A percentile compares a stretch with the other conserved stretches of the same genome.
phyloP scores from a whole-genome alignment of 345 rosid species.

The Anastatica hierochuntica region DNA sequence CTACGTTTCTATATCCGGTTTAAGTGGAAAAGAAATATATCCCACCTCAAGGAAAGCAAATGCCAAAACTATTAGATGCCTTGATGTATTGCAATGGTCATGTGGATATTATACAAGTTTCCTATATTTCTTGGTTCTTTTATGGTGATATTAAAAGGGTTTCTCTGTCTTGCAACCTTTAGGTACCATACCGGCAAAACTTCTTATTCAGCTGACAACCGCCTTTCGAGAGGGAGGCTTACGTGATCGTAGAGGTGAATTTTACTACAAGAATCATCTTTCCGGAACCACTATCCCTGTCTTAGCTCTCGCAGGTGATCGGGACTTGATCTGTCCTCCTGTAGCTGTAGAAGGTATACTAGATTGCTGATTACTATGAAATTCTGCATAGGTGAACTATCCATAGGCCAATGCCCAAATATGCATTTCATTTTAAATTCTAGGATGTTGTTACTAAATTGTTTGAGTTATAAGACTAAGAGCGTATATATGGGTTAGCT shows the following conservation, averaged over 20 bases:
- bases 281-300: conserved; percentile 50
- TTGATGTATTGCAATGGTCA: neutral
- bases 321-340: conserved; percentile 88
- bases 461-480: too few species aligned
- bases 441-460: too few species aligned
- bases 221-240: conserved; percentile 84
- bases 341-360: conserved; percentile 83
- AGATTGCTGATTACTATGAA: too few species aligned
- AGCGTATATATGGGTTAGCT: too few species aligned
- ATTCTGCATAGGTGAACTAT: conserved; percentile 6
- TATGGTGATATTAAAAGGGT: neutral
- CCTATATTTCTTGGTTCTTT: neutral
- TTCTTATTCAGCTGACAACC: conserved; percentile 81
- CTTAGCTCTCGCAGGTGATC: conserved; percentile 87
- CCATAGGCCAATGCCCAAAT: too few species aligned
- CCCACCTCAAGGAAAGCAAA: neutral
- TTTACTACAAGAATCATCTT: conserved; percentile 68
- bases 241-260: conserved; percentile 66
- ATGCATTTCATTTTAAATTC: too few species aligned
- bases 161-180: conserved; percentile 18
- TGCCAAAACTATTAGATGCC: neutral
- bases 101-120: neutral
- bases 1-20: neutral
- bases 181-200: conserved; percentile 94
- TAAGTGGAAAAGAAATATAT: neutral